These are phyloP conservation scores for Pythium biforme DNA, from an alignment of 352 stramenopile species.

Conservation along the genomic window DNA sequence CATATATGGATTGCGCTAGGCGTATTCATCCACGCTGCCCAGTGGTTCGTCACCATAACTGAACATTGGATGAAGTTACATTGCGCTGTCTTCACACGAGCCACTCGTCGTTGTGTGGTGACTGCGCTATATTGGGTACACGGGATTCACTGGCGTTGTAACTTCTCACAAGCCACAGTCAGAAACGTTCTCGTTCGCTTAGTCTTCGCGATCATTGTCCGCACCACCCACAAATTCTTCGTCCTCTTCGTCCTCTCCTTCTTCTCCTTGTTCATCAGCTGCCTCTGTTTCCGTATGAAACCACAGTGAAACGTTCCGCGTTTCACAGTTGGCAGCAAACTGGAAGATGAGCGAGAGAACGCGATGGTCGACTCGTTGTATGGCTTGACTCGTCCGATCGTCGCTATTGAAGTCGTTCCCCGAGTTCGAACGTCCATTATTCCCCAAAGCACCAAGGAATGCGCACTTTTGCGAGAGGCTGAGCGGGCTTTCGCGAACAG, in stretches of 20 bases:
- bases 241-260: neutral
- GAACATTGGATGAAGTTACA: no score
- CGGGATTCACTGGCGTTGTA: no score
- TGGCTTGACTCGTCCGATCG: neutral
- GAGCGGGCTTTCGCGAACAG: neutral
- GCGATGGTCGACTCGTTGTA: slow-evolving; percentile 1
- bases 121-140: no score
- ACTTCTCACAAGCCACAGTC: no score
- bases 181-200: neutral
- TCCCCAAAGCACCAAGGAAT: neutral
- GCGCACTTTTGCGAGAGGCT: slow-evolving; percentile 1
- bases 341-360: slow-evolving; percentile 5
- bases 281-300: neutral
- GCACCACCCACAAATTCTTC: neutral
- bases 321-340: slow-evolving; percentile 4
- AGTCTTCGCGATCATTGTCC: slow-evolving; percentile 4
- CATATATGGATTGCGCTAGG: no score
- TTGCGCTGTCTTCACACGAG: no score
- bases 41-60: no score
- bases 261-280: neutral
- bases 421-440: neutral
- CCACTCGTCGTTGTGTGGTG: no score
- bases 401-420: neutral
- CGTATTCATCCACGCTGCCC: no score
- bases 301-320: neutral